Conservation (phyloP, 2,329 filamentous ascomycete genomes). For the Pseudogymnoascus pannorum region DNA sequence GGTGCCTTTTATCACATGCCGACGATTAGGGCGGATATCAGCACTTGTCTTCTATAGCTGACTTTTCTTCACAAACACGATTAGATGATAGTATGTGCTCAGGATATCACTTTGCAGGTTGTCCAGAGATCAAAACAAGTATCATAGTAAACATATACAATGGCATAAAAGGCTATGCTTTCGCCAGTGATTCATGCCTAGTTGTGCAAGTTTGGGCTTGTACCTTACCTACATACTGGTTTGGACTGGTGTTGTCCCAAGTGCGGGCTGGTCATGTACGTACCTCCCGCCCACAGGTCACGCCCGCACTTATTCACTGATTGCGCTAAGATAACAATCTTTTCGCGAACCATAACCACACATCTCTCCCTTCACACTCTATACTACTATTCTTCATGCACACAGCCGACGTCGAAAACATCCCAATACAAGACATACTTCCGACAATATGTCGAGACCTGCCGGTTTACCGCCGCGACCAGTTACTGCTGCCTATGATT, state of each 20-base stretch:
- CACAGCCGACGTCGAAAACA: neutral
- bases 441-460: constrained; percentile 8
- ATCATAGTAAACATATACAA: constrained; percentile 2
- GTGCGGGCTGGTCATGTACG: neutral
- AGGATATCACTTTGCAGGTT: neutral
- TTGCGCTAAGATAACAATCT: constrained; percentile 11
- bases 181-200: neutral
- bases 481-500: neutral
- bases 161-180: neutral
- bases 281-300: neutral
- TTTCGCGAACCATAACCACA: neutral
- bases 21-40: neutral
- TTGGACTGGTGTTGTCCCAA: constrained; percentile 3
- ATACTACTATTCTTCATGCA: constrained; percentile 6
- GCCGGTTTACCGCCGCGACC: constrained; percentile 8
- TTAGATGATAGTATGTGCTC: neutral
- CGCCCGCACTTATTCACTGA: constrained; percentile 7
- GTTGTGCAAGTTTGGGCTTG: constrained; percentile 3
- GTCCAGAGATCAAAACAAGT: neutral
- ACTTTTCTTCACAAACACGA: neutral
- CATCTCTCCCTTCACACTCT: neutral
- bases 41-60: neutral
- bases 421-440: neutral
- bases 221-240: constrained; percentile 1
- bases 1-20: constrained; percentile 2